Evolutionary conservation across 73 alveolate genomes (phyloP).

Genomic region (Uronychia binucleata): DNA sequence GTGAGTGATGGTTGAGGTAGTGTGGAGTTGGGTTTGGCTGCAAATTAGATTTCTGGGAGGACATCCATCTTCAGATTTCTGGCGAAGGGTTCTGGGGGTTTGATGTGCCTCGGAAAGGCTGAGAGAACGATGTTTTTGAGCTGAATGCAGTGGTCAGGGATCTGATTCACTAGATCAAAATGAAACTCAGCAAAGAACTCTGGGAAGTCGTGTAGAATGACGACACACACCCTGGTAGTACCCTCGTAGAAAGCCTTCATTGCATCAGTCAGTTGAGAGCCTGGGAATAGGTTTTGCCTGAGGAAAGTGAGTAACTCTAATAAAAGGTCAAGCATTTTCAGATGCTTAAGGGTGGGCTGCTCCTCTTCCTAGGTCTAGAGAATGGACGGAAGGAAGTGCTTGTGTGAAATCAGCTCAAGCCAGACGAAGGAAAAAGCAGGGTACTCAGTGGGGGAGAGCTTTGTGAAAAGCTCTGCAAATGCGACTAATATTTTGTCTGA

Average conservation of each 20-base stretch:
- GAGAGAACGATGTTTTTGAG: slow-evolving; percentile 89
- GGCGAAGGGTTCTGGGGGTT: slow-evolving; percentile 83
- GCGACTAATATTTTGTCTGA: slow-evolving; percentile 26
- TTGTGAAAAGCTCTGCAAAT: slow-evolving; percentile 88
- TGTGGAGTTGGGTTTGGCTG: slow-evolving; percentile 40
- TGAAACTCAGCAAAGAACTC: slow-evolving; percentile 94
- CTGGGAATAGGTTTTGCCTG: slow-evolving; percentile 54
- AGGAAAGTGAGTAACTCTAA: slow-evolving; percentile 73
- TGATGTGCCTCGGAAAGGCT: slow-evolving; percentile 86
- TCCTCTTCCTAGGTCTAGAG: slow-evolving; percentile 28
- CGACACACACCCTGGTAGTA: slow-evolving; percentile 68
- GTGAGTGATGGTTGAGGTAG: slow-evolving; percentile 37
- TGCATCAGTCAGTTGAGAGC: slow-evolving; percentile 45
- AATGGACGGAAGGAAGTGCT: slow-evolving; percentile 83
- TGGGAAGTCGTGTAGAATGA: slow-evolving; percentile 89
- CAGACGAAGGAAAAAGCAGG: slow-evolving; percentile 98
- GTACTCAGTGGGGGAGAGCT: slow-evolving; percentile 82
- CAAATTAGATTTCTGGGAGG: slow-evolving; percentile 62
- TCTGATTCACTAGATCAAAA: slow-evolving; percentile 78
- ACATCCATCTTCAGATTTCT: slow-evolving; percentile 74
- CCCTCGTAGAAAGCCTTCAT: slow-evolving; percentile 73
- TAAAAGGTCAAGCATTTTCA: slow-evolving; percentile 64
- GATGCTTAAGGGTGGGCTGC: slow-evolving; percentile 32
- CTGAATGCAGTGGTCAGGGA: slow-evolving; percentile 81
- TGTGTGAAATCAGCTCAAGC: slow-evolving; percentile 96